Base-by-base conservation (phyloP, 164 flowering plant genomes). In the Stephania japonica region DNA sequence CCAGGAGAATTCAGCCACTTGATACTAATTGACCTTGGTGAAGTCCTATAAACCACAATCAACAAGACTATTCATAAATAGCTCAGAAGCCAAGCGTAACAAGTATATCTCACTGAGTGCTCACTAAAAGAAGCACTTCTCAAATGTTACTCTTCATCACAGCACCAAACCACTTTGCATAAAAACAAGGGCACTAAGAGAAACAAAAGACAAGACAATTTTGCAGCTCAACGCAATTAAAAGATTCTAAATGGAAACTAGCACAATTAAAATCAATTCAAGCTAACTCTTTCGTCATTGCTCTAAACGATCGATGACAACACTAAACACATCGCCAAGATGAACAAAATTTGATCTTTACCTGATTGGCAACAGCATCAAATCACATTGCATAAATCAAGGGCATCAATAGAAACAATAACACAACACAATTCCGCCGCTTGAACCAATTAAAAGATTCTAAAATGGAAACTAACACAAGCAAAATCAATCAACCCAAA, bases 51-150 rank as follows among this genome's bases (percentile, higher is more conserved):
- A 56, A 56, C 16, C 62, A 56, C 19, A n/a, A 56, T 16, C 3
- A 16, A 56, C 53, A 47, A 14, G 11, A 47, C 53, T 12, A 49
- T 16, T 21, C 16, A 16, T 7, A 42, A 26, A 70, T 44, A 62
- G 88, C 85, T 84, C 89, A 82, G 87, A 84, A 86, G 88, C 87
- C 87, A 88, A 83, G 85, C 87, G 84, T 85, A 88, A 85, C 86
- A 83, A 77, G 72, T 27, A 65, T 47, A 84, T 80, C 76, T 81
- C 91, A 86, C 63, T 18, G 80, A 88, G 77, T 81, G 79, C n/a
- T 73, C 80, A 65, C 63, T 26, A 53, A 18, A 50, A 53, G 62
- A 59, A 42, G 19, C 42, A 71, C 70, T 62, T 70, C 82, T 76
- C 70, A 78, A 75, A 62, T 80, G 81, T 76, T 83, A 83, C 42